Conservation (phyloP, 495 filamentous ascomycete species). For the Bacidia rubella region DNA sequence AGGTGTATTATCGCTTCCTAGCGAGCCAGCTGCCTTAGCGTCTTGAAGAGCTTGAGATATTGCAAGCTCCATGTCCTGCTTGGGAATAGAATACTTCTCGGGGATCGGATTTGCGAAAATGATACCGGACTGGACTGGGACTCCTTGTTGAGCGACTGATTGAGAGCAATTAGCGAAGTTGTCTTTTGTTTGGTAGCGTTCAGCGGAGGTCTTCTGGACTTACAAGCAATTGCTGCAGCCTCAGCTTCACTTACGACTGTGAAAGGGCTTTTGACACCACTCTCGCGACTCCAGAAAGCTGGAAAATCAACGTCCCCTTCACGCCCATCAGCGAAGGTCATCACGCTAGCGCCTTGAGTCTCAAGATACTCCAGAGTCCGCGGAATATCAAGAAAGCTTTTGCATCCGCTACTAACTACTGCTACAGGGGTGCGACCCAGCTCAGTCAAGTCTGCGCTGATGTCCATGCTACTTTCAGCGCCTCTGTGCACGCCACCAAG, state of each 20-base stretch:
- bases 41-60: conserved; percentile 62
- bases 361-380: conserved; percentile 88
- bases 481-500: conserved; percentile 83
- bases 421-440: conserved; percentile 82
- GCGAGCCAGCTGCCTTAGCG: conserved; percentile 52
- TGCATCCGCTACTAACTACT: conserved; percentile 81
- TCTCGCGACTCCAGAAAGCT: conserved; percentile 80
- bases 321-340: conserved; percentile 74
- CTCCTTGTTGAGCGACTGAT: conserved; percentile 46
- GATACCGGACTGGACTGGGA: conserved; percentile 59
- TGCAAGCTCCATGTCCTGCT: conserved; percentile 54
- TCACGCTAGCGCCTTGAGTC: conserved; percentile 77
- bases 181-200: neutral
- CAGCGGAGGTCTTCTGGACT: conserved; percentile 17
- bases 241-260: conserved; percentile 60
- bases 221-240: conserved; percentile 75
- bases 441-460: conserved; percentile 81
- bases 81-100: conserved; percentile 50
- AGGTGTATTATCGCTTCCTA: conserved; percentile 74
- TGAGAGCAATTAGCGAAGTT: conserved; percentile 2
- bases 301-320: conserved; percentile 62
- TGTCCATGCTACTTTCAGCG: conserved; percentile 73
- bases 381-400: conserved; percentile 88
- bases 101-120: conserved; percentile 85
- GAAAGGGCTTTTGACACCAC: conserved; percentile 63